Percentiles rank a stretch among this genome's conserved stretches.
These are phyloP conservation scores for Alnus rubra DNA, from an alignment of 306 rosid species.

Conservation along the genomic window DNA sequence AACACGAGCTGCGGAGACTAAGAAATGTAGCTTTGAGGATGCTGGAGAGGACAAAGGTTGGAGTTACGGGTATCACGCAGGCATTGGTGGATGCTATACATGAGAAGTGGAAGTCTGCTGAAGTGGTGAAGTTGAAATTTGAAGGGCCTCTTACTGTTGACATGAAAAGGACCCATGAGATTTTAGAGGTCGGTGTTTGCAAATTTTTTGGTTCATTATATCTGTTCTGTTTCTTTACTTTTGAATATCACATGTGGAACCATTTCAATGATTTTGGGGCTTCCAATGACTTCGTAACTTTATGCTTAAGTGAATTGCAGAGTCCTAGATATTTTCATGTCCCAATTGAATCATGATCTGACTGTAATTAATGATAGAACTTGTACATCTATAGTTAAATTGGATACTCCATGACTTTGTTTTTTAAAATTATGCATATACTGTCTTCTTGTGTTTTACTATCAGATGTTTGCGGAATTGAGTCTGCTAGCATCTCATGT, in stretches of 20 bases:
- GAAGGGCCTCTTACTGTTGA: conserved; percentile 65
- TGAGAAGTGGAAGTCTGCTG: conserved; percentile 68
- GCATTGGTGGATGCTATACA: conserved; percentile 65
- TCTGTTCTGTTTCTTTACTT: not conserved
- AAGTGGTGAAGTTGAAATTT: conserved; percentile 86
- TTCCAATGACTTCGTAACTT: not conserved
- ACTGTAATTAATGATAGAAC: not conserved
- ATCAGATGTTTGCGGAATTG: conserved; percentile 14
- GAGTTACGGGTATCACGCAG: conserved; percentile 73
- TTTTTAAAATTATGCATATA: not conserved
- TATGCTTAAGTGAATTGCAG: conserved; percentile 8
- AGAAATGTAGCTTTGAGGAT: conserved; percentile 77
- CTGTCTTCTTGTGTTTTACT: not conserved
- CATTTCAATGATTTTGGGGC: not conserved
- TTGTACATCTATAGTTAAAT: not conserved
- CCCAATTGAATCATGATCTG: not conserved
- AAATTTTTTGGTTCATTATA: not conserved
- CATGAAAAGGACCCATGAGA: conserved; percentile 77
- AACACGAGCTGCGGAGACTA: conserved; percentile 79
- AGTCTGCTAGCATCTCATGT: conserved; percentile 22
- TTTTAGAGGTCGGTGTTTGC: conserved; percentile 59
- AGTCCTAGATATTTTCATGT: not conserved
- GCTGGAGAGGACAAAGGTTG: conserved; percentile 74
- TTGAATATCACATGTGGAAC: not conserved
- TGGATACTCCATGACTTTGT: conserved; percentile 5